phyloP scores from a whole-genome alignment of 1,139 yeast species.

The Yamadazyma diospyri region DNA sequence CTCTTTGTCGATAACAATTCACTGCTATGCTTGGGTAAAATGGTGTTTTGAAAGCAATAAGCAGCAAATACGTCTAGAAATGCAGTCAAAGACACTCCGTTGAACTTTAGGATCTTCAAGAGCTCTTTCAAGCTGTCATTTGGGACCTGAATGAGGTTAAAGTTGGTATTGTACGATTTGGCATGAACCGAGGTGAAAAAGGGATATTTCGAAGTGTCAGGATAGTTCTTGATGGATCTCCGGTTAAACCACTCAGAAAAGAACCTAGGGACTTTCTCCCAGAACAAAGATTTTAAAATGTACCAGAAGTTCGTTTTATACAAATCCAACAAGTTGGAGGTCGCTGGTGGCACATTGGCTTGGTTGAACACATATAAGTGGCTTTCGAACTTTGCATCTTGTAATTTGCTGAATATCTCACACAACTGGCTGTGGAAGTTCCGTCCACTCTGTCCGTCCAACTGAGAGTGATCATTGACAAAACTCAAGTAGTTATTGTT shows the following conservation, averaged over 20 bases:
- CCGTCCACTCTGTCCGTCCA: slow-evolving; percentile 34
- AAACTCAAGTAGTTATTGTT: slow-evolving; percentile 22
- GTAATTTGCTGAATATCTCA: slow-evolving; percentile 8
- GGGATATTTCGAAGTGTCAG: slow-evolving; percentile 16
- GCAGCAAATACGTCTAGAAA: slow-evolving; percentile 18
- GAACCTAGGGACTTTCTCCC: slow-evolving; percentile 6
- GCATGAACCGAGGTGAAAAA: slow-evolving; percentile 14
- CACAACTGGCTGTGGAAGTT: slow-evolving; percentile 26
- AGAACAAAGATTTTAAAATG: neutral
- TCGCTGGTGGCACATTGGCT: neutral
- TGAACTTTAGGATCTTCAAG: slow-evolving; percentile 13
- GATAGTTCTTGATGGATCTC: slow-evolving; percentile 11
- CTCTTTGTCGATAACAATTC: slow-evolving; percentile 13
- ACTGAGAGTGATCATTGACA: slow-evolving; percentile 30
- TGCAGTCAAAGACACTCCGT: slow-evolving; percentile 25
- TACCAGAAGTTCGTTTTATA: slow-evolving; percentile 1
- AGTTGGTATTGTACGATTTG: slow-evolving; percentile 12
- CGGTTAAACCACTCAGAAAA: slow-evolving; percentile 5
- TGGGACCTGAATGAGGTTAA: slow-evolving; percentile 15
- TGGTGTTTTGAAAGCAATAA: slow-evolving; percentile 20
- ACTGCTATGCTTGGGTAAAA: slow-evolving; percentile 12
- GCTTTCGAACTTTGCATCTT: neutral
- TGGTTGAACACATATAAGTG: neutral
- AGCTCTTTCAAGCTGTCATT: slow-evolving; percentile 12
- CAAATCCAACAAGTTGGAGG: slow-evolving; percentile 1